Conservation (phyloP, 352 stramenopile species). For the Phytophthora hybrid region DNA sequence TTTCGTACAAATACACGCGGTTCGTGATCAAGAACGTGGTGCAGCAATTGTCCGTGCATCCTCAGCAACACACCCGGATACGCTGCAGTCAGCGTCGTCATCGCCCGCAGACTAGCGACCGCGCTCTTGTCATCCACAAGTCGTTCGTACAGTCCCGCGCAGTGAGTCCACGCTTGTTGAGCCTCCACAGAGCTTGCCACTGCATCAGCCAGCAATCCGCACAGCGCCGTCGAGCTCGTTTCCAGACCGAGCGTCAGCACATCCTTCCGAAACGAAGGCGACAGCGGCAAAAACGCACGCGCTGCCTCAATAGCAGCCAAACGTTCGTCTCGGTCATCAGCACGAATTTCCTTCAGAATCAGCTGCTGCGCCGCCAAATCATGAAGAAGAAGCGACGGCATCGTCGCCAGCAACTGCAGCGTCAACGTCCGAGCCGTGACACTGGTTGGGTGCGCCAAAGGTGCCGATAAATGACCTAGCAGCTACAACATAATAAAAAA, state of each 20-base stretch:
- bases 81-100: slow-evolving; percentile 41
- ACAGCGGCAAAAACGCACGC: slow-evolving; percentile 34
- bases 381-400: slow-evolving; percentile 46
- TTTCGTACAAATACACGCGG: slow-evolving; percentile 41
- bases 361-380: slow-evolving; percentile 39
- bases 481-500: slow-evolving; percentile 28
- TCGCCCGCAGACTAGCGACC: slow-evolving; percentile 36
- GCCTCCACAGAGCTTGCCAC: slow-evolving; percentile 35
- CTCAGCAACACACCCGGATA: slow-evolving; percentile 29
- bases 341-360: slow-evolving; percentile 26
- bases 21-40: slow-evolving; percentile 44
- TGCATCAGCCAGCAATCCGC: slow-evolving; percentile 34
- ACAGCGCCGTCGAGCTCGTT: slow-evolving; percentile 20
- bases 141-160: slow-evolving; percentile 48
- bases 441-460: slow-evolving; percentile 24
- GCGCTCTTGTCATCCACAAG: slow-evolving; percentile 46
- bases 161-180: slow-evolving; percentile 53
- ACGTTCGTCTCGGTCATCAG: slow-evolving; percentile 34
- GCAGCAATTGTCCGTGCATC: slow-evolving; percentile 44
- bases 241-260: slow-evolving; percentile 31
- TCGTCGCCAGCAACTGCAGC: slow-evolving; percentile 53
- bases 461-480: slow-evolving; percentile 23
- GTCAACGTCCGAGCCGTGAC: slow-evolving; percentile 36
- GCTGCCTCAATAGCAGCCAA: slow-evolving; percentile 45
- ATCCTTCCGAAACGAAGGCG: slow-evolving; percentile 39